Evolutionary conservation across 2,329 filamentous ascomycete genomes (phyloP), one percentile per base, ranked within the genome.

Genomic region (Botryosphaeria agaves): DNA sequence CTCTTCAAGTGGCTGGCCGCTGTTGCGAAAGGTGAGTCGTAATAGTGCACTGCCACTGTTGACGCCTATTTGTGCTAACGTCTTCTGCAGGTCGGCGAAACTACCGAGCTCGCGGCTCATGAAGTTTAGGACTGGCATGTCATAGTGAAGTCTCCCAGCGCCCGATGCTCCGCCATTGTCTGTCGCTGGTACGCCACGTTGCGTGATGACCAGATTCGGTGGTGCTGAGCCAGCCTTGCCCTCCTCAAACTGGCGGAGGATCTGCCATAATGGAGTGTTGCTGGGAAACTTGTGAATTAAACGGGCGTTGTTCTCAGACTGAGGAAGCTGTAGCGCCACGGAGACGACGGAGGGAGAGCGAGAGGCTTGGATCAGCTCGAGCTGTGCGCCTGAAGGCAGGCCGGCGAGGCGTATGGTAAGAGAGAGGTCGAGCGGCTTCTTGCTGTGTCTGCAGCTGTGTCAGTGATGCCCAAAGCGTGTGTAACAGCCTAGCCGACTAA

Each of bases 201-300:
- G 83, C 0, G 89, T 95, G 41, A 98, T 70, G 49, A 94, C 94
- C 36, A 59, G 51, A 40, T 81, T 59, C 32, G 62, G 70, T 48
- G 28, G 41, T 30, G 30, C 37, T 28, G 28, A 30, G 11, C 32
- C 16, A 7, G 56, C 62, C 6, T 65, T 66, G 34, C 63, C 62
- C 38, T 77, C 77, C 55, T 98, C 89, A 40, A 95, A 92, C 47
- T 89, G 82, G 35, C 89, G 76, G 33, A 98, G 51, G 17, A 95
- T 64, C 41, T 83, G 70, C 89, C 89, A 98, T 53, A 98, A 51
- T 12, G 83, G 81, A 20, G 82, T 81, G 40, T 82, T 78, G 51
- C 80, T 92, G 1, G 85, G 75, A 36, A 95, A 84, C 48, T 89
- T 93, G 48, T 89, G 76, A 33, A 74, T 71, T 24, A 92, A 56